Percentiles rank a stretch among this genome's conserved stretches.
phyloP scores from a whole-genome alignment of 2,329 filamentous ascomycete genomes.

The Zelopaecilomyces penicillatus region DNA sequence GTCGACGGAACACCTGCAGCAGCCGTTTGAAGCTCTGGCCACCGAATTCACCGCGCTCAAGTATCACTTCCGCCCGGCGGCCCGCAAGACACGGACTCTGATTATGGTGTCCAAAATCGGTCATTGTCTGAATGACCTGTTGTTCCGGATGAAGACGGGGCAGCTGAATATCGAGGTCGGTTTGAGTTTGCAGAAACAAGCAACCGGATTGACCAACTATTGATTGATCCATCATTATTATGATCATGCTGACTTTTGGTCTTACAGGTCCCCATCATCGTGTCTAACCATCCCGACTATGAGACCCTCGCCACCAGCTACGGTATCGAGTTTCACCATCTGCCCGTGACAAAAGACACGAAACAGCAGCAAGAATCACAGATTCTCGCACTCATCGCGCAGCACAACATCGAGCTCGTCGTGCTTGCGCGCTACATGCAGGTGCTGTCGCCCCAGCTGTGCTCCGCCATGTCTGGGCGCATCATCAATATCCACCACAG shows the following conservation, averaged over 20 bases:
- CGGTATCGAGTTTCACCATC: conserved; percentile 70
- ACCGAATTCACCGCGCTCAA: conserved; percentile 53
- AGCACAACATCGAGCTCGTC: conserved; percentile 67
- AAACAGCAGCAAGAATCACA: conserved; percentile 64
- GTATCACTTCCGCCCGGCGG: conserved; percentile 60
- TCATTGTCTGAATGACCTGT: conserved; percentile 74
- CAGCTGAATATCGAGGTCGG: conserved; percentile 60
- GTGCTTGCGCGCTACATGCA: conserved; percentile 85
- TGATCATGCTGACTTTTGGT: background rate
- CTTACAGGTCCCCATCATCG: conserved; percentile 55
- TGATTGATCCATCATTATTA: background rate
- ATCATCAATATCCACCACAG: conserved; percentile 88
- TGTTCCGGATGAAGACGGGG: conserved; percentile 68
- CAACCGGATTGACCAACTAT: background rate
- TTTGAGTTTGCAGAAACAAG: background rate
- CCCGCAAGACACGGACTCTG: conserved; percentile 64
- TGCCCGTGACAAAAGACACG: conserved; percentile 71
- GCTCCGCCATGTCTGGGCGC: conserved; percentile 69
- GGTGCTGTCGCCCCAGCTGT: conserved; percentile 66
- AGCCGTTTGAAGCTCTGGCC: conserved; percentile 53
- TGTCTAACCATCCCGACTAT: conserved; percentile 76
- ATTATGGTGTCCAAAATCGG: conserved; percentile 90
- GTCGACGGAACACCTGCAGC: conserved; percentile 42
- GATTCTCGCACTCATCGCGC: conserved; percentile 60
- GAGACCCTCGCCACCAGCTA: conserved; percentile 60